Evolutionary conservation across 148 eudicot species (phyloP).

Genomic region (Persicaria tinctoria): DNA sequence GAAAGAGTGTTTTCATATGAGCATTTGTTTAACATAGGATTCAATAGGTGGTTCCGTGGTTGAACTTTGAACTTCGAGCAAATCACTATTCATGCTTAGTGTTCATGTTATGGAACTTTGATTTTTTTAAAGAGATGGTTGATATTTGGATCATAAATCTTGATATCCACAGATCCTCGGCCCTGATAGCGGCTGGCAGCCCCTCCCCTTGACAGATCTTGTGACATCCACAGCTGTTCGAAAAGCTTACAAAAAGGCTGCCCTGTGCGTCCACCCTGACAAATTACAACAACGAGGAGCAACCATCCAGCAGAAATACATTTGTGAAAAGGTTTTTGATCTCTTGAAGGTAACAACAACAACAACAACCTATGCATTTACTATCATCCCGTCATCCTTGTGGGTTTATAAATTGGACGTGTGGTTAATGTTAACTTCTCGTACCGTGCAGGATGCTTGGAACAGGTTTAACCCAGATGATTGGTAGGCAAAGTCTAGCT

Average conservation of each 20-base stretch:
- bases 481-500: constrained; percentile 19
- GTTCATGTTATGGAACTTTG: too few relatives aligned
- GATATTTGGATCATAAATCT: background rate
- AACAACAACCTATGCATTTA: constrained; percentile 19
- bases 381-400: background rate
- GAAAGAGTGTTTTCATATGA: background rate
- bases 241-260: constrained; percentile 92
- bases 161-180: constrained; percentile 55
- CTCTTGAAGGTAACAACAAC: constrained; percentile 59
- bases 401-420: background rate
- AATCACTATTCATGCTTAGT: too few relatives aligned
- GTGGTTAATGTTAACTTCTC: background rate
- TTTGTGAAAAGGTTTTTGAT: constrained; percentile 94
- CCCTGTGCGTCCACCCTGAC: constrained; percentile 94
- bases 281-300: constrained; percentile 97
- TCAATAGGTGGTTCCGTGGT: background rate
- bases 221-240: constrained; percentile 69
- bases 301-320: constrained; percentile 79
- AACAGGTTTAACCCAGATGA: constrained; percentile 70
- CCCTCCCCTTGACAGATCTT: constrained; percentile 71
- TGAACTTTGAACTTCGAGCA: background rate
- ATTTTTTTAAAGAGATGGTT: background rate
- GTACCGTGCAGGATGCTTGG: constrained; percentile 75
- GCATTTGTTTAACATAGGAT: too few relatives aligned
- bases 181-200: constrained; percentile 88